Percentiles rank a stretch among this genome's conserved stretches.
Evolutionary conservation across 257 asterid genomes (phyloP).

Genomic region (Solanum boliviense): DNA sequence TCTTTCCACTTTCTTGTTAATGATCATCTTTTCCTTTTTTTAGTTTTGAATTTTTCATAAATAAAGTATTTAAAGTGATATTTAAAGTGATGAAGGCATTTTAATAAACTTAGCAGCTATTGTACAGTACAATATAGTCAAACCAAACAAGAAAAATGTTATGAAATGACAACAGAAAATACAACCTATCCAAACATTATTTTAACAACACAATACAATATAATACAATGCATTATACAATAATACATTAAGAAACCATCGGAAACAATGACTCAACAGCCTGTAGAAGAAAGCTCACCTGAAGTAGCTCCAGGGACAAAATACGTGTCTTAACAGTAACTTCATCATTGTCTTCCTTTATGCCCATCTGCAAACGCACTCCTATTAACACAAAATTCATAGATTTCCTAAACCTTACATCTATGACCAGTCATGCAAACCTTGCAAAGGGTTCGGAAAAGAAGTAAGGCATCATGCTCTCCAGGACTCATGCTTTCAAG

Average conservation of each 20-base stretch:
- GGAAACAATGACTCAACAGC: neutral
- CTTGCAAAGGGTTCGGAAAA: slow-evolving; percentile 98
- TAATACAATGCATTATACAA: neutral
- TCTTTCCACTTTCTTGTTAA: neutral
- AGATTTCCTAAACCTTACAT: neutral
- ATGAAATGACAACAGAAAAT: neutral
- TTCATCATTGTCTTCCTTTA: slow-evolving; percentile 96
- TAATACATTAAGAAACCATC: neutral
- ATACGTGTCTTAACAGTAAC: slow-evolving; percentile 80
- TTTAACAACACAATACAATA: neutral
- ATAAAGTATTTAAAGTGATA: neutral
- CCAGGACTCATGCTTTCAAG: slow-evolving; percentile 63
- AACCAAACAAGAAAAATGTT: neutral
- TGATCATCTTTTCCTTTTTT: neutral
- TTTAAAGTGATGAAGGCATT: neutral
- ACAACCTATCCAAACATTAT: neutral
- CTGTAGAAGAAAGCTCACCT: slow-evolving; percentile 31
- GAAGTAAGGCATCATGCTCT: slow-evolving; percentile 87
- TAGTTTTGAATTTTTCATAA: neutral
- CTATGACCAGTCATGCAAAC: slow-evolving; percentile 29
- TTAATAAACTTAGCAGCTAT: neutral
- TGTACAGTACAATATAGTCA: neutral
- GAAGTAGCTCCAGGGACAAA: slow-evolving; percentile 94
- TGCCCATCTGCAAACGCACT: slow-evolving; percentile 70
- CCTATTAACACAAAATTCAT: neutral